Conservation (phyloP, 768 basidiomycete genomes). For the Tulasnella sp. region DNA sequence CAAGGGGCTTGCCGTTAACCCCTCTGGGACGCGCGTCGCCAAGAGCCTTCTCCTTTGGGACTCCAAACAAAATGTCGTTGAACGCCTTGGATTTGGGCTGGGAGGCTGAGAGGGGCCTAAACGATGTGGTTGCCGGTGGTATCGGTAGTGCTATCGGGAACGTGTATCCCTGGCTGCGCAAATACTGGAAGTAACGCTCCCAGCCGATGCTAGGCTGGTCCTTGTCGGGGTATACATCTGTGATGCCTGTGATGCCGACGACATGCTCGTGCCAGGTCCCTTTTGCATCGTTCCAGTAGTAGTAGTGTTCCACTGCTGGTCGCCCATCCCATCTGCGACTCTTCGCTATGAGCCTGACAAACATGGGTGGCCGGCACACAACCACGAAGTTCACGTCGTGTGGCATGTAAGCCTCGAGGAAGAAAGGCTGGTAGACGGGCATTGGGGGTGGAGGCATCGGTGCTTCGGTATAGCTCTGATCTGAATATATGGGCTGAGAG, state of each 20-base stretch:
- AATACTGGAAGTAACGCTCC: neutral
- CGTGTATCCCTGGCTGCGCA: neutral
- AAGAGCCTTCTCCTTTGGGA: neutral
- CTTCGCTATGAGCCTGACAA: neutral
- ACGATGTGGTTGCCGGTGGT: neutral
- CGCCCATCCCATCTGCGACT: neutral
- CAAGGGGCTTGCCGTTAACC: neutral
- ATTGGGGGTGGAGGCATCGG: neutral
- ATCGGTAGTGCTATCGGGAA: neutral
- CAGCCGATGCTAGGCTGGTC: neutral
- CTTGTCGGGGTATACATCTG: neutral
- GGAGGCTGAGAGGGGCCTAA: neutral
- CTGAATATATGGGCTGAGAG: neutral
- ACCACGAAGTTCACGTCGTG: neutral
- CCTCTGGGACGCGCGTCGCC: neutral
- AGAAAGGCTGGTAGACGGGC: conserved; percentile 2
- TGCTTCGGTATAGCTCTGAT: neutral
- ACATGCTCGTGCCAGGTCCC: neutral
- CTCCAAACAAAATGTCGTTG: neutral
- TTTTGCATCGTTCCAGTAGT: neutral
- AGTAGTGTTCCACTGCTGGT: neutral
- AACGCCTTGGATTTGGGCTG: neutral
- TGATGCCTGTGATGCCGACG: neutral
- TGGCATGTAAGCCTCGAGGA: neutral
- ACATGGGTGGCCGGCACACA: neutral